A percentile compares a stretch with the other conserved stretches of the same genome.
phyloP scores from a whole-genome alignment of 441 rosid species.

The Theobroma grandiflorum region DNA sequence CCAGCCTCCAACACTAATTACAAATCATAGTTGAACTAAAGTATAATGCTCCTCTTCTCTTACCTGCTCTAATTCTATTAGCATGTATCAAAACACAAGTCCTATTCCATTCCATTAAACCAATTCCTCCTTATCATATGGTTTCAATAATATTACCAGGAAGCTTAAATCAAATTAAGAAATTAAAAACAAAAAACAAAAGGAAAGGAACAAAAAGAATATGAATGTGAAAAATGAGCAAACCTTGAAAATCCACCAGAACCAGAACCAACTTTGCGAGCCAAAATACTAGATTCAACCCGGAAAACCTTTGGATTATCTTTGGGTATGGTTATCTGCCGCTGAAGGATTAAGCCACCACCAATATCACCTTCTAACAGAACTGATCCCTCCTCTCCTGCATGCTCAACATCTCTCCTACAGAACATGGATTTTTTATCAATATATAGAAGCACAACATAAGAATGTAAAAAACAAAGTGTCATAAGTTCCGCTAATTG shows the following conservation, averaged over 20 bases:
- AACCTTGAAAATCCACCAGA: conserved; percentile 98
- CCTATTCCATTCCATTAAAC: background rate
- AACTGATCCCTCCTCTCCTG: conserved; percentile 80
- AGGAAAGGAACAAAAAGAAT: background rate
- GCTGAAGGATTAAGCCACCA: conserved; percentile 76
- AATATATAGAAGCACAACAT: background rate
- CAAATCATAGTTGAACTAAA: background rate
- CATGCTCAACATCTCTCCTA: conserved; percentile 85
- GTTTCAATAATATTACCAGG: background rate
- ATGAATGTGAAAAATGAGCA: conserved; percentile 25
- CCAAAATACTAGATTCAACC: conserved; percentile 74
- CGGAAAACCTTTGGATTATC: conserved; percentile 56
- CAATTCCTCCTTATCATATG: background rate
- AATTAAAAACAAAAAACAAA: background rate
- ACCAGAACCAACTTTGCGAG: conserved; percentile 86
- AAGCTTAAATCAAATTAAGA: conserved; percentile 4
- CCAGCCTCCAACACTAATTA: background rate
- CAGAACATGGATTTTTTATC: conserved; percentile 24
- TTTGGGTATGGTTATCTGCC: conserved; percentile 57
- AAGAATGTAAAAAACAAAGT: background rate
- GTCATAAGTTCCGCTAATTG: background rate
- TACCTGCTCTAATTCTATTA: background rate
- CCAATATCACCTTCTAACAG: conserved; percentile 80
- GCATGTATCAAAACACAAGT: background rate
- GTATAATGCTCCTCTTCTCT: background rate